These are phyloP conservation scores for Catenaria anguillulae DNA, from an alignment of 371 early-diverging fungal species.

Conservation along the genomic window DNA sequence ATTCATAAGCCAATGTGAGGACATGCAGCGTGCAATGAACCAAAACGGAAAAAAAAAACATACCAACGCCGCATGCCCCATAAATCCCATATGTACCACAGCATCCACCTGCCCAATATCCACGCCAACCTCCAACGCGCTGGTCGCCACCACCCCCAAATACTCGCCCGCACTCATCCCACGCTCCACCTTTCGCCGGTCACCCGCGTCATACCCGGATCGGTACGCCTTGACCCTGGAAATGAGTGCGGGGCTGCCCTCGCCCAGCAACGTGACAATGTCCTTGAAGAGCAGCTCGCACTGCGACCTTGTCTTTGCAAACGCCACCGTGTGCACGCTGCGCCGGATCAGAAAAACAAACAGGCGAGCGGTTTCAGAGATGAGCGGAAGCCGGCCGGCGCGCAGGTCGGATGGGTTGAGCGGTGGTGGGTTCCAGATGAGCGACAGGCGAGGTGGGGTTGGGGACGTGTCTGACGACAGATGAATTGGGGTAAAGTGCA, in stretches of 20 bases:
- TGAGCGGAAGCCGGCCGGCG: constrained; percentile 11
- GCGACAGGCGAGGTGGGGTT: constrained; percentile 14
- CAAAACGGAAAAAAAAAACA: constrained; percentile 14
- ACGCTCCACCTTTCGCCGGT: constrained; percentile 40
- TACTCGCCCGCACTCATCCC: constrained; percentile 35
- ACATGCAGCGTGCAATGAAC: background rate
- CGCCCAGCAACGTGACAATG: constrained; percentile 10
- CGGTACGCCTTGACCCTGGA: constrained; percentile 37
- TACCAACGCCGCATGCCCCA: constrained; percentile 14
- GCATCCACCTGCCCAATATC: constrained; percentile 45
- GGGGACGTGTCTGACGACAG: constrained; percentile 18
- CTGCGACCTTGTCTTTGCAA: constrained; percentile 28
- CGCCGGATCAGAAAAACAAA: constrained; percentile 10
- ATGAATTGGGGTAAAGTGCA: background rate
- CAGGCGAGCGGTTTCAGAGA: constrained; percentile 18
- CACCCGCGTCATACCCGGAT: constrained; percentile 38
- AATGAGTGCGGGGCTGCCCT: constrained; percentile 12
- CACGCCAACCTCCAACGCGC: constrained; percentile 52
- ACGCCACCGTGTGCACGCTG: constrained; percentile 18
- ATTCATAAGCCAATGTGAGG: too few relatives aligned
- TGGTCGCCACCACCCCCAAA: constrained; percentile 43
- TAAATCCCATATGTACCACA: constrained; percentile 12
- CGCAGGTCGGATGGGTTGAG: background rate
- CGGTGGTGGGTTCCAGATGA: constrained; percentile 23
- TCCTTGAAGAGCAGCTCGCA: constrained; percentile 28